These are phyloP conservation scores for Ulota crispa DNA, from an alignment of 225 moss, liverwort and hornwort genomes.

Conservation along the genomic window DNA sequence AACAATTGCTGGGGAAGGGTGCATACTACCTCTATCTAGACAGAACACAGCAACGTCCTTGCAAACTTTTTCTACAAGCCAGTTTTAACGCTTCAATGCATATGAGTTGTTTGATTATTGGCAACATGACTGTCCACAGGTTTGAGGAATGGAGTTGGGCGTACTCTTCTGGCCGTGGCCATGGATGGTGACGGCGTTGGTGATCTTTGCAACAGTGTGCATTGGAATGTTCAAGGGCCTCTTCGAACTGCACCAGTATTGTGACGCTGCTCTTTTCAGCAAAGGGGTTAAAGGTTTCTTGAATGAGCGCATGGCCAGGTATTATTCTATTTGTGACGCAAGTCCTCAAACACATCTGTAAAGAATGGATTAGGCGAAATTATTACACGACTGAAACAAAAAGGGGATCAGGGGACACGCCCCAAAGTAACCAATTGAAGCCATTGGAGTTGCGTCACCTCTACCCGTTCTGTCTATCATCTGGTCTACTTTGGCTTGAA, in stretches of 20 bases:
- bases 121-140: not conserved
- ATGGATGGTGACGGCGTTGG: conserved; percentile 19
- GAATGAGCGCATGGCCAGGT: conserved; percentile 4
- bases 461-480: too few species aligned
- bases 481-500: too few species aligned
- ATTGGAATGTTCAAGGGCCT: not conserved
- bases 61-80: too few species aligned
- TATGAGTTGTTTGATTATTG: not conserved
- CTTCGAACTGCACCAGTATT: not conserved
- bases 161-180: too few species aligned
- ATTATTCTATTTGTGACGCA: not conserved
- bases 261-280: not conserved
- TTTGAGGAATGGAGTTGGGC: conserved; percentile 13
- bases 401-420: too few species aligned
- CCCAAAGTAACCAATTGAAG: too few species aligned
- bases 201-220: conserved; percentile 16
- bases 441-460: too few species aligned
- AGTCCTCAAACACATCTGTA: not conserved
- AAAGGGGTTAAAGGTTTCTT: conserved; percentile 11
- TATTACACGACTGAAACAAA: too few species aligned
- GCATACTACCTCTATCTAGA: too few species aligned
- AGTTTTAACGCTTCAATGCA: too few species aligned
- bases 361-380: not conserved
- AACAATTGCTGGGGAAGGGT: too few species aligned
- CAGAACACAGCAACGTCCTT: too few species aligned